phyloP scores from a whole-genome alignment of 495 filamentous ascomycete genomes.

The Tuber calosporum region DNA sequence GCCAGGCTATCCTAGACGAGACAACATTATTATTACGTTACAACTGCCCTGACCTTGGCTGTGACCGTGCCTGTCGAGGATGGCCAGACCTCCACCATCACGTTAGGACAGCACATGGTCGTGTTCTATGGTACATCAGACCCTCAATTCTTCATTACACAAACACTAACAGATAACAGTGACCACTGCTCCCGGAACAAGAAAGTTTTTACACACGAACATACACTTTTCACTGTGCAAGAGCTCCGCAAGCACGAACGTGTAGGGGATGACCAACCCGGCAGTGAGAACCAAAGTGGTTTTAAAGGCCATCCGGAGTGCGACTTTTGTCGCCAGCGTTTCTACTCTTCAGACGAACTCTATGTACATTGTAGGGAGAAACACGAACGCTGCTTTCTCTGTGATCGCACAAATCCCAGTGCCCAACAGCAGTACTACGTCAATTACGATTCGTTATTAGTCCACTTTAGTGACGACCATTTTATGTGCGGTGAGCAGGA shows the following conservation, averaged over 20 bases:
- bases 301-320: conserved; percentile 96
- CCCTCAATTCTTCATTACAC: neutral
- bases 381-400: conserved; percentile 92
- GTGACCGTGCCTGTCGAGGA: conserved; percentile 80
- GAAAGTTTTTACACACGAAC: conserved; percentile 97
- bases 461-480: conserved; percentile 81
- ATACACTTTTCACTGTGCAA: conserved; percentile 78
- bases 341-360: conserved; percentile 93
- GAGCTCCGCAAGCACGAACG: conserved; percentile 81
- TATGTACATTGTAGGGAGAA: conserved; percentile 85
- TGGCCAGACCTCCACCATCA: conserved; percentile 94
- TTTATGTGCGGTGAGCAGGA: conserved; percentile 77
- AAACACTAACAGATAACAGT: conserved; percentile 41
- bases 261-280: conserved; percentile 83
- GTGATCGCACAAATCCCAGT: conserved; percentile 62
- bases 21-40: conserved; percentile 81
- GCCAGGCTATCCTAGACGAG: conserved; percentile 77
- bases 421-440: conserved; percentile 79
- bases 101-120: conserved; percentile 71
- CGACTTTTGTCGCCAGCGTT: conserved; percentile 81
- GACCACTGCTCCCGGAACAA: conserved; percentile 92
- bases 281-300: conserved; percentile 83
- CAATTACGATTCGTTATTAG: conserved; percentile 73
- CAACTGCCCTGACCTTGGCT: conserved; percentile 81
- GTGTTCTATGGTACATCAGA: conserved; percentile 69